Evolutionary conservation across 257 asterid genomes (phyloP), one percentile per base, ranked within the genome.

Genomic region (Solanum peruvianum): DNA sequence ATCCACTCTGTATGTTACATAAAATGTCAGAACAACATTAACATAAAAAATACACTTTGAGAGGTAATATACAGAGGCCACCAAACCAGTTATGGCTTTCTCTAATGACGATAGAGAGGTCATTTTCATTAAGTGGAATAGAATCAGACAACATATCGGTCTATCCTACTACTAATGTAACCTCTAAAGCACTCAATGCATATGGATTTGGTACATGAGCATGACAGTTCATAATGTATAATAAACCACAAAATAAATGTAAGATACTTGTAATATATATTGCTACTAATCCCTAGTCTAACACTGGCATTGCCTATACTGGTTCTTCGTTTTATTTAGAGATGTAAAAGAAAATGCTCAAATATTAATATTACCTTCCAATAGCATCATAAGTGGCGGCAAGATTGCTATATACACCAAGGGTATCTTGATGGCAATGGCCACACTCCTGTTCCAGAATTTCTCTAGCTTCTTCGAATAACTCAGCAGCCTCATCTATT

Each of bases 301-400:
- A 66, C 25, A 78, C 27, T 41, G 64, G 21, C 6, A 62, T 33
- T 33, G 35, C 4, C 35, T 33, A 33, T 33, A 33, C 35, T 33
- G 35, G 0, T 33, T 33, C 35, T 33, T 33, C 25, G 37, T 71
- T 58, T 85, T 47, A 84, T 35, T 47, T 66, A 80, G 41, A 76
- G 25, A 47, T 31, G 56, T 27, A 31, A 49, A 31, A 31, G 29
- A 42, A 82, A 1, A 67, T 29, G 42, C 14, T n/a, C 70, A 58
- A 86, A 69, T 16, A 64, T 41, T 35, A 42, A 81, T 41, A 84
- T 93, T 97, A 97, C 99, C 99, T 97, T 92, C 99, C 99, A 95
- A 96, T 90, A 42, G 98, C 99, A 89, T 97, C 99, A 88, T 97
- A 97, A 86, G 99, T 96, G 81, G 99, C 99, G 20, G 99, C 99